These are phyloP conservation scores for Acacia confusa DNA, from an alignment of 306 rosid species.

Conservation along the genomic window DNA sequence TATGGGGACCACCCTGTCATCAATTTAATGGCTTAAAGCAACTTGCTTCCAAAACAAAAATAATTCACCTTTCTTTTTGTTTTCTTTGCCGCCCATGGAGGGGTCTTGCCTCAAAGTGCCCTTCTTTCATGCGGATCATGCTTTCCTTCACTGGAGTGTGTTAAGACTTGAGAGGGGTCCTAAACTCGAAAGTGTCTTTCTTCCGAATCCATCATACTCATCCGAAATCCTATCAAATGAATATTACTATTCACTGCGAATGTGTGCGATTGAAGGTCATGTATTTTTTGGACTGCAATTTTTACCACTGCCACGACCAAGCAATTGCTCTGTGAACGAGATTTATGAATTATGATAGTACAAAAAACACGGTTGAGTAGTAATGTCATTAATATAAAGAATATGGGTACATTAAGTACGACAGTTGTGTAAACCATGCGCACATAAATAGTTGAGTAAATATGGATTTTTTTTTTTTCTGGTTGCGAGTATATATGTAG, in stretches of 20 bases:
- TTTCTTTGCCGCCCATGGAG: not conserved
- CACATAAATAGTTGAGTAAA: not conserved
- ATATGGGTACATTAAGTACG: not conserved
- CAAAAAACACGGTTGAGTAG: not conserved
- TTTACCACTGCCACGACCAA: not conserved
- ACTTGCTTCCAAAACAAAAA: not conserved
- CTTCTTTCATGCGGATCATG: not conserved
- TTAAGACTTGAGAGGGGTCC: not conserved
- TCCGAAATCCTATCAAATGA: not conserved
- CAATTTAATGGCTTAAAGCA: constrained; percentile 22
- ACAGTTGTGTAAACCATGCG: not conserved
- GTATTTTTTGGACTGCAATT: not conserved
- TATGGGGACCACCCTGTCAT: constrained; percentile 40
- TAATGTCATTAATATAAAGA: not conserved
- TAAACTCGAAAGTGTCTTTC: not conserved
- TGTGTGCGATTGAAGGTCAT: not conserved
- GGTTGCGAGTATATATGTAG: not conserved
- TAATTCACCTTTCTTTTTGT: not conserved
- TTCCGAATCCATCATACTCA: not conserved
- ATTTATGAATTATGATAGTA: constrained; percentile 6
- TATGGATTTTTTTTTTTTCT: not conserved
- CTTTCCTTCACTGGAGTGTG: not conserved
- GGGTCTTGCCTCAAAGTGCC: not conserved
- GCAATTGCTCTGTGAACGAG: not conserved
- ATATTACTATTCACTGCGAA: not conserved